Evolutionary conservation across 768 basidiomycete species (phyloP), one percentile per base, ranked within the genome.

Genomic region (Mycena filopes): DNA sequence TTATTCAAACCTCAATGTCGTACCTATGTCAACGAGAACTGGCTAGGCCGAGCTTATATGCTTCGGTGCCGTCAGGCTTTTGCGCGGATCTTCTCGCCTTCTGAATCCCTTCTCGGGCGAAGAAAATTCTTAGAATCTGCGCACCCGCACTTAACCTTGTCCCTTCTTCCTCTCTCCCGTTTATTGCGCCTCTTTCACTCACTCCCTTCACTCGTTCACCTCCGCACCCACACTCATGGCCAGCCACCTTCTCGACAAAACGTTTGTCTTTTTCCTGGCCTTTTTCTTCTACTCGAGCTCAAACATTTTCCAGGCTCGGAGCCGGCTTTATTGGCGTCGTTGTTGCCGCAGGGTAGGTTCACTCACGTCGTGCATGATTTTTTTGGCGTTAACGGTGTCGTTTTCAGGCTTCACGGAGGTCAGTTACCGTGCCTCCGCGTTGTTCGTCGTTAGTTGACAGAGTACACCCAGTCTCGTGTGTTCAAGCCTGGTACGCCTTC

Each of bases 381-480:
- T 28, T 25, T 33, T 12, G 5, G n/a, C n/a, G 20, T 41, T 54
- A 59, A 55, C 41, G 29, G 43, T 29, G 20, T 29, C 31, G 16
- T 36, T 23, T 69, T 23, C 69, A 88, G 87, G 9, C 72, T 87
- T 15, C 82, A 84, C 51, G 87, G 86, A 75, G 82, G 86, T 86
- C 59, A 12, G 77, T 71, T 21, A 1, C 45, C n/a, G n/a, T n/a
- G 20, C 8, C 29, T 43, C 29, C 55, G 33, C 40, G 18, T 33
- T 8, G 2, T 21, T 31, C 23, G 20, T 28, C 31, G 33, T 55
- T 46, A 46, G 46, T 40, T 45, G 58, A 55, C 55, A 55, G 26
- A 21, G 26, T 9, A 36, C 46, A n/a, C n/a, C n/a, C n/a, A 89
- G 87, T 87, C n/a, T 84, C 85, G 9, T 78, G 78, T 42, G 74